Percentiles rank a stretch among this genome's conserved stretches.
phyloP scores from a whole-genome alignment of 1,284 basidiomycete genomes.

The Apiotrichum mycotoxinovorans region DNA sequence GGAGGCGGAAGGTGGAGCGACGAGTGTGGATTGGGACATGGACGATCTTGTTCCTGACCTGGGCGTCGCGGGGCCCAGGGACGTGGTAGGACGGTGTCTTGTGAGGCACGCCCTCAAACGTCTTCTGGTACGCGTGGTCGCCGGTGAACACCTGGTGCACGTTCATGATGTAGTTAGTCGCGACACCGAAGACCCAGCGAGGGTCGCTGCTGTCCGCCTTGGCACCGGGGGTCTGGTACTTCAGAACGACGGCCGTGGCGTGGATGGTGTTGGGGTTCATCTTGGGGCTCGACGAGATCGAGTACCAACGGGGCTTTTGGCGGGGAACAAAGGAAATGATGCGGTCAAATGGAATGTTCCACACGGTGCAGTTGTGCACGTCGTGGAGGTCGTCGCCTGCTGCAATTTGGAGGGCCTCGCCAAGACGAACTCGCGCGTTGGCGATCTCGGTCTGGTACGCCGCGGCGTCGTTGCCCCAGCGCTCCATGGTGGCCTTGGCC shows the following conservation, averaged over 20 bases:
- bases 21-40: constrained; percentile 91
- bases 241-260: constrained; percentile 89
- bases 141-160: constrained; percentile 65
- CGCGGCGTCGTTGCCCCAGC: constrained; percentile 80
- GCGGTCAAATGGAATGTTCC: constrained; percentile 92
- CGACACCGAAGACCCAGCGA: constrained; percentile 72
- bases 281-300: constrained; percentile 96
- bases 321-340: constrained; percentile 89
- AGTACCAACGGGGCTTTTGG: constrained; percentile 96
- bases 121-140: not conserved
- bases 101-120: constrained; percentile 7
- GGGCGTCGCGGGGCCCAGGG: constrained; percentile 80
- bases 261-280: constrained; percentile 82
- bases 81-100: constrained; percentile 69
- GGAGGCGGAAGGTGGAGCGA: constrained; percentile 90
- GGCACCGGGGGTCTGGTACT: constrained; percentile 69
- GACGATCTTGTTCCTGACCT: constrained; percentile 62
- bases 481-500: constrained; percentile 69
- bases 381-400: constrained; percentile 67
- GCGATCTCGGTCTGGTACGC: constrained; percentile 71
- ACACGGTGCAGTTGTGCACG: constrained; percentile 62
- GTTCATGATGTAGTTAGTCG: constrained; percentile 87
- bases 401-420: constrained; percentile 77
- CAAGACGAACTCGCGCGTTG: constrained; percentile 80
- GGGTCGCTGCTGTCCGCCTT: constrained; percentile 52